Evolutionary conservation across 2,329 filamentous ascomycete genomes (phyloP), one percentile per base, ranked within the genome.

Genomic region (Colletotrichum tanaceti): DNA sequence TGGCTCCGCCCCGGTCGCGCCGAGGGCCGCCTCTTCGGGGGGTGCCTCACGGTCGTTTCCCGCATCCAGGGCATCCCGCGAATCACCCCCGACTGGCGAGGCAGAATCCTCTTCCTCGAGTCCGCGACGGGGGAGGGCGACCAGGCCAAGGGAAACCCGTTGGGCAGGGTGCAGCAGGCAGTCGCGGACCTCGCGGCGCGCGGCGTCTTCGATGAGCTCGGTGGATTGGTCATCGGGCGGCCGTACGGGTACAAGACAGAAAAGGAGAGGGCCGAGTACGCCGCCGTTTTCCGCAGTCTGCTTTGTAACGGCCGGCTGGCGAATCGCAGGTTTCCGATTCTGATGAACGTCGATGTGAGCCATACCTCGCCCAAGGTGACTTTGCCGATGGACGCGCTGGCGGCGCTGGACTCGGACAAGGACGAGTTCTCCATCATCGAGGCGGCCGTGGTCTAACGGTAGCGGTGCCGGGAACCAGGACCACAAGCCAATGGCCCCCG

Each of bases 21-120:
- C 0, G 68, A 82, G 9, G 86, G 85, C 1, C 81, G 79, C 43
- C 81, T 75, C 72, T 83, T 83, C 47, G 81, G 81, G 22, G 81
- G 79, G 2, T 82, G 80, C 43, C 73, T 83, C 18, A 79, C 79
- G 0, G 78, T 81, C n/a, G 76, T 81, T 52, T 77, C 75, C 5
- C 79, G 81, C 1, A 64, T 83, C 9, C 70, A 73, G 1, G 81
- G 77, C 1, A 72, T 83, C 13, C 73, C 66, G 1, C 70, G 71
- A 1, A 74, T 82, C 39, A 72, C 72, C 3, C 78, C 79, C 0
- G 76, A 80, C 72, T 80, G 82, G 81, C 64, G 73, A 5, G 76
- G 79, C 6, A 72, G 77, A 16, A 77, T 80, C 65, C 73, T 81
- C 38, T 82, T 84, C 70, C 71, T 83, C 1, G 82, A 83, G 75